Evolutionary conservation across 441 rosid genomes (phyloP).

Genomic region (Aquilaria agallochum): DNA sequence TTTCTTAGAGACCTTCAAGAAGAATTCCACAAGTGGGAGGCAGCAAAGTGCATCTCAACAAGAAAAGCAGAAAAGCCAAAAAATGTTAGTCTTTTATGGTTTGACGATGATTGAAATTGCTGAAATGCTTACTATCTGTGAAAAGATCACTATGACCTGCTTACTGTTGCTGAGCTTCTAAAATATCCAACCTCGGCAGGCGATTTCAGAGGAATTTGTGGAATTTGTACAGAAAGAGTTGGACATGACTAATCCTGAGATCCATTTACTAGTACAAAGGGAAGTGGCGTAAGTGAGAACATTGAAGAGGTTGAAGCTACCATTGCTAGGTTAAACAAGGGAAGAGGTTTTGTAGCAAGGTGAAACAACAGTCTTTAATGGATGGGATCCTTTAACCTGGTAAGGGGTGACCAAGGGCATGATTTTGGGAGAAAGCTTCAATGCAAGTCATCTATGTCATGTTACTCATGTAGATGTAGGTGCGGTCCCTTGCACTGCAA

Average conservation of each 20-base stretch:
- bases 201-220: constrained; percentile 93
- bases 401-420: too few relatives aligned
- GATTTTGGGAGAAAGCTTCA: too few relatives aligned
- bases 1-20: constrained; percentile 90
- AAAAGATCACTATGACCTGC: too few relatives aligned
- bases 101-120: neutral
- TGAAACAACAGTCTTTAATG: too few relatives aligned
- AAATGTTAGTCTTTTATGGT: neutral
- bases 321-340: constrained; percentile 79
- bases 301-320: constrained; percentile 90
- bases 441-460: too few relatives aligned
- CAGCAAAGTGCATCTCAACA: constrained; percentile 54
- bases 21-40: constrained; percentile 87
- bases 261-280: constrained; percentile 19
- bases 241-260: constrained; percentile 45
- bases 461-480: too few relatives aligned
- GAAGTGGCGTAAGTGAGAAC: constrained; percentile 61
- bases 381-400: constrained; percentile 1
- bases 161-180: too few relatives aligned
- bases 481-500: too few relatives aligned
- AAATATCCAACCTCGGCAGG: constrained; percentile 33
- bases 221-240: constrained; percentile 95
- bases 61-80: constrained; percentile 85
- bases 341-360: constrained; percentile 59
- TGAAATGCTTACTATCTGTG: neutral